Percentiles rank a stretch among this genome's conserved stretches.
These are phyloP conservation scores for Chrysopogon serrulatus DNA, from an alignment of 176 grass and related monocot genomes.

Conservation along the genomic window DNA sequence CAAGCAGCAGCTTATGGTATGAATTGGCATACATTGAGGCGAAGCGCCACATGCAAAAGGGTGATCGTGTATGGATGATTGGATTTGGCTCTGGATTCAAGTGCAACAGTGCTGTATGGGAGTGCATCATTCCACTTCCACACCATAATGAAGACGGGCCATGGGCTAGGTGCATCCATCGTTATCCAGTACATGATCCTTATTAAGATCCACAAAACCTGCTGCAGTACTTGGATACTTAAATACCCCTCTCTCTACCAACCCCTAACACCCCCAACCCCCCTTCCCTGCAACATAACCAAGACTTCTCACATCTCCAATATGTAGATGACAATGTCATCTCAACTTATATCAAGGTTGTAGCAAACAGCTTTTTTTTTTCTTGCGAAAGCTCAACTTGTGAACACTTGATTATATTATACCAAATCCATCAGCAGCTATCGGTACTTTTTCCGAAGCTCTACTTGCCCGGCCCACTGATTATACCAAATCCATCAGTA, in stretches of 20 bases:
- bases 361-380: too few species aligned
- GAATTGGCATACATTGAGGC: slow-evolving; percentile 6
- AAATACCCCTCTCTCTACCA: neutral
- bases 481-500: too few species aligned
- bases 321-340: too few species aligned
- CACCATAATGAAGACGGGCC: slow-evolving; percentile 18
- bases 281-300: too few species aligned
- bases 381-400: too few species aligned
- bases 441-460: too few species aligned
- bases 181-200: slow-evolving; percentile 10
- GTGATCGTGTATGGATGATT: slow-evolving; percentile 58
- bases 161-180: slow-evolving; percentile 29
- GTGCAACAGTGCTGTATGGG: slow-evolving; percentile 66
- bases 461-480: too few species aligned
- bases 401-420: too few species aligned
- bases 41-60: neutral
- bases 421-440: too few species aligned
- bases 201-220: neutral
- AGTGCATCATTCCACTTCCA: slow-evolving; percentile 24
- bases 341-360: too few species aligned
- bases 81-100: slow-evolving; percentile 75
- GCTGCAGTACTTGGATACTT: neutral
- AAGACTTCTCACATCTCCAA: too few species aligned
- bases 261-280: too few species aligned
- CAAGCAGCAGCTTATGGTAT: slow-evolving; percentile 6